These are phyloP conservation scores for Oryza meyeriana DNA, from an alignment of 176 grass and related monocot genomes.

Conservation along the genomic window DNA sequence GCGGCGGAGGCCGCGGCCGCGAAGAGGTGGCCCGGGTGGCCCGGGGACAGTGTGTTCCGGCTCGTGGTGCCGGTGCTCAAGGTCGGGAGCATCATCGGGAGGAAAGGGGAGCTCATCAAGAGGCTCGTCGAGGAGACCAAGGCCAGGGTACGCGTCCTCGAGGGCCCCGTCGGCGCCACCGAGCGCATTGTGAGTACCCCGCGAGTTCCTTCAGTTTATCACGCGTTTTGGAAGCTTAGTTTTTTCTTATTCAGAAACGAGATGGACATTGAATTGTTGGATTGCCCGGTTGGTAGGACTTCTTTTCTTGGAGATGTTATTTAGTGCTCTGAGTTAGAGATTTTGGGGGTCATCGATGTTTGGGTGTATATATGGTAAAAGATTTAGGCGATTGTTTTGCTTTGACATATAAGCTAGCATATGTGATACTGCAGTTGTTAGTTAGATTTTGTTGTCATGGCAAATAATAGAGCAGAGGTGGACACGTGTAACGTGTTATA, in stretches of 20 bases:
- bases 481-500: too few relatives aligned
- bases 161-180: conserved; percentile 66
- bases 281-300: background rate
- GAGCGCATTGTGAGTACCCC: conserved; percentile 79
- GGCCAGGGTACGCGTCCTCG: conserved; percentile 76
- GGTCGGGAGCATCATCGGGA: conserved; percentile 92
- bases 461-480: background rate
- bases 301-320: background rate
- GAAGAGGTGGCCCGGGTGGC: conserved; percentile 95
- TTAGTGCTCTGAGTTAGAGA: background rate
- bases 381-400: background rate
- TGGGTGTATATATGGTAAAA: background rate
- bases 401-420: background rate
- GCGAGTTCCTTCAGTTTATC: background rate
- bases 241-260: background rate
- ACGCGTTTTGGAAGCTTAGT: background rate
- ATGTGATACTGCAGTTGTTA: background rate
- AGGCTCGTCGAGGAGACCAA: conserved; percentile 90
- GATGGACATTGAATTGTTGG: background rate
- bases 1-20: conserved; percentile 32
- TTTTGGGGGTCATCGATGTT: background rate
- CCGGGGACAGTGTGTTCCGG: conserved; percentile 79
- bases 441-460: background rate
- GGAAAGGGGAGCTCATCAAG: conserved; percentile 93
- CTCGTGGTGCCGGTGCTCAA: conserved; percentile 79